Conservation (phyloP, 192 early-diverging fungal genomes). For the Geranomyces michiganensis region DNA sequence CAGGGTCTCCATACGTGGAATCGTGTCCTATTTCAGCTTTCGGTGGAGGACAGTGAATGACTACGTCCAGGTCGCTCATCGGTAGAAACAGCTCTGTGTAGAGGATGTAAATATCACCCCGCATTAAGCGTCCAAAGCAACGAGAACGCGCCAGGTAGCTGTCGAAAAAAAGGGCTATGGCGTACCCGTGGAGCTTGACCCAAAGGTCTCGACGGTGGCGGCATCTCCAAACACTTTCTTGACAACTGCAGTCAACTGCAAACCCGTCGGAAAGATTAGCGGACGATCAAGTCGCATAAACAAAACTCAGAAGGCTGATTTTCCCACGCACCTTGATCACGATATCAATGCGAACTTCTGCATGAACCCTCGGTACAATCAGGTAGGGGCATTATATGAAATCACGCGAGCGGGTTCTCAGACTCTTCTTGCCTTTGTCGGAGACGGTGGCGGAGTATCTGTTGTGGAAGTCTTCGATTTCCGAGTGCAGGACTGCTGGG, state of each 20-base stretch:
- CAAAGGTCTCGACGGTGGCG: background rate
- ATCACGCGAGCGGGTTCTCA: no score
- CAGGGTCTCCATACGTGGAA: background rate
- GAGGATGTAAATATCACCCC: background rate
- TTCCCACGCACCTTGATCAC: no score
- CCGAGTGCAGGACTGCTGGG: no score
- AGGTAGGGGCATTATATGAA: no score
- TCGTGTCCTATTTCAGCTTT: background rate
- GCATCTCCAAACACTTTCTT: background rate
- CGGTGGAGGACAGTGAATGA: background rate
- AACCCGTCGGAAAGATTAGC: no score
- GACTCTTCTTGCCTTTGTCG: no score
- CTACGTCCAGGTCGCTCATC: slow-evolving; percentile 8
- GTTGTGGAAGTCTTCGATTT: no score
- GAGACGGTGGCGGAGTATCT: no score
- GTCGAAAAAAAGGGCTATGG: background rate
- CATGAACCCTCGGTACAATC: no score
- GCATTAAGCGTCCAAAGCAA: background rate
- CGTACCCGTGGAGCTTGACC: slow-evolving; percentile 1
- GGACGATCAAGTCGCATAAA: no score
- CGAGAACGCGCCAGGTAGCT: background rate
- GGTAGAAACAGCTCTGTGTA: background rate
- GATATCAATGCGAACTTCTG: no score
- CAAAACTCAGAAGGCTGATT: no score
- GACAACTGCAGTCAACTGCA: background rate